Percentiles rank a stretch among this genome's conserved stretches.
Conservation (phyloP, 192 early-diverging fungal species). For the Mortierella alpina region DNA sequence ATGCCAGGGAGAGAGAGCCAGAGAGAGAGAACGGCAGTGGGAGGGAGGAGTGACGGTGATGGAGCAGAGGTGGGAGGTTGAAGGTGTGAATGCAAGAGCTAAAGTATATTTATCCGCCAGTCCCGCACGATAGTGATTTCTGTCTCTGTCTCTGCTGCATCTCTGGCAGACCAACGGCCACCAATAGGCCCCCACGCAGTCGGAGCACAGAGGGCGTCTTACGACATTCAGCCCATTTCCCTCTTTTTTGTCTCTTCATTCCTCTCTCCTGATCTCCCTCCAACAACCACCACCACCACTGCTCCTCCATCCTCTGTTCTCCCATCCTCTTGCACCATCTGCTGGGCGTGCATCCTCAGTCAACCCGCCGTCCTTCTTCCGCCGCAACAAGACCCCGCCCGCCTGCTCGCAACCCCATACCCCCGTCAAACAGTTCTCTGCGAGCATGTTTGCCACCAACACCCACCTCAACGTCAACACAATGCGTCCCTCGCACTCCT, state of each 20-base stretch:
- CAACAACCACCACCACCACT: not conserved
- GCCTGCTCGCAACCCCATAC: not conserved
- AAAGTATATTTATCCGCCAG: no score
- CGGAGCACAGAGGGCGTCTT: not conserved
- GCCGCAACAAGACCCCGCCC: not conserved
- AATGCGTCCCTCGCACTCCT: conserved; percentile 31
- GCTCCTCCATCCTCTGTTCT: not conserved
- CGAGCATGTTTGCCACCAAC: not conserved
- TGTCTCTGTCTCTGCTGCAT: no score
- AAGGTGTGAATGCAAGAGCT: no score
- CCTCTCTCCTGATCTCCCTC: not conserved
- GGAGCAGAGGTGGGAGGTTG: no score
- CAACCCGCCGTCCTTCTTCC: not conserved
- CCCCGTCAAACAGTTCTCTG: not conserved
- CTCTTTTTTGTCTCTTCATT: not conserved
- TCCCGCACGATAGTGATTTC: no score
- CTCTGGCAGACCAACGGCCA: no score
- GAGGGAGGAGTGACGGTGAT: no score
- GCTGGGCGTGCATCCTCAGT: not conserved
- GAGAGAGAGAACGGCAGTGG: no score
- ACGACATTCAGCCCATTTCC: not conserved
- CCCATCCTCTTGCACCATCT: not conserved
- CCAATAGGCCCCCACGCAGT: no score
- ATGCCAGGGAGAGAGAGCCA: no score
- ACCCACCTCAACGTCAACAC: not conserved